These are phyloP conservation scores for Cutaneotrichosporon sp. DNA, from an alignment of 1,284 basidiomycete genomes.

Conservation along the genomic window DNA sequence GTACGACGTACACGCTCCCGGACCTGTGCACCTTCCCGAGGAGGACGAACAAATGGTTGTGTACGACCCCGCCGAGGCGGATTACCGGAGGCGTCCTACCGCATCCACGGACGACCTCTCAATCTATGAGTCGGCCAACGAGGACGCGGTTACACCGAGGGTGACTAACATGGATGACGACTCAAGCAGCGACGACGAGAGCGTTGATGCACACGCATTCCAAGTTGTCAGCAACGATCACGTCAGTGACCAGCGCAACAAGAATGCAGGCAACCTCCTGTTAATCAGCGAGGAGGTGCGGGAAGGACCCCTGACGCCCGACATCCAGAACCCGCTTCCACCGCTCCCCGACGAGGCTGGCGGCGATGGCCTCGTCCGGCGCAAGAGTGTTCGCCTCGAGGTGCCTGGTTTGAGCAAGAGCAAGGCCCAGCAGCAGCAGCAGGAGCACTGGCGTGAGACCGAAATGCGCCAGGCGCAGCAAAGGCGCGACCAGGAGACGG, in stretches of 20 bases:
- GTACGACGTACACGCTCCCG: conserved; percentile 39
- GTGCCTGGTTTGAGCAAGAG: conserved; percentile 13
- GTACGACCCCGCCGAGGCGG: conserved; percentile 17
- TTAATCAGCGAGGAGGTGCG: no score
- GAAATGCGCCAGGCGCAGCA: no score
- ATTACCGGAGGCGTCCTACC: conserved; percentile 19
- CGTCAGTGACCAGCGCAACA: conserved; percentile 4
- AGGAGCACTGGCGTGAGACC: no score
- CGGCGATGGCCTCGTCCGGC: conserved; percentile 16
- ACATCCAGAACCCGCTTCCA: no score
- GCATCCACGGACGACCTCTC: conserved; percentile 29
- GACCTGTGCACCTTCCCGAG: conserved; percentile 31
- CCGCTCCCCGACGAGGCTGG: conserved; percentile 3
- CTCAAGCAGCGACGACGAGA: conserved; percentile 34
- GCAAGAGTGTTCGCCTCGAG: conserved; percentile 45
- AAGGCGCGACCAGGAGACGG: not conserved
- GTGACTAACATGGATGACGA: conserved; percentile 7
- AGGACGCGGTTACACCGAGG: conserved; percentile 22
- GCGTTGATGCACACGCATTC: conserved; percentile 22
- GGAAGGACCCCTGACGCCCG: no score
- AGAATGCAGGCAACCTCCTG: no score
- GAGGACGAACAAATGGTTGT: conserved; percentile 7
- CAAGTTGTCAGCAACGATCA: conserved; percentile 43
- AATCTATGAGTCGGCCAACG: conserved; percentile 45
- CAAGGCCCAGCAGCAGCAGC: no score